phyloP scores from a whole-genome alignment of 139 green algal species.

The Edaphochlamys debaryana region DNA sequence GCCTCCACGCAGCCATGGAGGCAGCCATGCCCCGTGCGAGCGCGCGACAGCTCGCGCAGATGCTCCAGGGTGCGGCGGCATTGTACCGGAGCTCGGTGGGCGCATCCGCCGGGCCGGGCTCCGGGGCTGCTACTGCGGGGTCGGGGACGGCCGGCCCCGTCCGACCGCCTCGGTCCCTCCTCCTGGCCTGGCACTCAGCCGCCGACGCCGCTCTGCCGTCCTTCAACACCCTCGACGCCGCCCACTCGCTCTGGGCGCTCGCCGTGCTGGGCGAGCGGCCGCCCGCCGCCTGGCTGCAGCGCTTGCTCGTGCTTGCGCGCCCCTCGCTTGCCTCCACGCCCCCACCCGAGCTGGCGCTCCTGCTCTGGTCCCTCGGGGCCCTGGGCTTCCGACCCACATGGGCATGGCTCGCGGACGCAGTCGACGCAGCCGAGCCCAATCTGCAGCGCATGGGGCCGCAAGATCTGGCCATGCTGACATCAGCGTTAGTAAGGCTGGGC shows the following conservation, averaged over 20 bases:
- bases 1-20: conserved; percentile 8
- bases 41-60: conserved; percentile 14
- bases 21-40: neutral
- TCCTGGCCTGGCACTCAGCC: conserved; percentile 4
- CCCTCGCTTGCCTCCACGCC: neutral
- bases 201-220: neutral
- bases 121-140: neutral
- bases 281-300: neutral
- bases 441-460: conserved; percentile 1
- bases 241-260: conserved; percentile 32
- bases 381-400: conserved; percentile 33
- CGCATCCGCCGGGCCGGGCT: neutral
- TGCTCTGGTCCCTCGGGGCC: conserved; percentile 22
- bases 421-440: neutral
- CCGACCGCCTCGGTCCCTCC: conserved; percentile 1
- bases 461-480: conserved; percentile 17
- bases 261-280: conserved; percentile 21
- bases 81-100: neutral
- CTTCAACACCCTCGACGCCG: conserved; percentile 21
- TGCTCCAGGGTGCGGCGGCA: conserved; percentile 21
- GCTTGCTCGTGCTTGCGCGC: neutral
- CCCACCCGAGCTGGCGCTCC: conserved; percentile 9
- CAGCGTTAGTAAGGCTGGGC: conserved; percentile 1
- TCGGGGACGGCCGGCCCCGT: neutral
- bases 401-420: neutral